Conservation (phyloP, 495 filamentous ascomycete genomes). For the Hypoxylon subgilvum region DNA sequence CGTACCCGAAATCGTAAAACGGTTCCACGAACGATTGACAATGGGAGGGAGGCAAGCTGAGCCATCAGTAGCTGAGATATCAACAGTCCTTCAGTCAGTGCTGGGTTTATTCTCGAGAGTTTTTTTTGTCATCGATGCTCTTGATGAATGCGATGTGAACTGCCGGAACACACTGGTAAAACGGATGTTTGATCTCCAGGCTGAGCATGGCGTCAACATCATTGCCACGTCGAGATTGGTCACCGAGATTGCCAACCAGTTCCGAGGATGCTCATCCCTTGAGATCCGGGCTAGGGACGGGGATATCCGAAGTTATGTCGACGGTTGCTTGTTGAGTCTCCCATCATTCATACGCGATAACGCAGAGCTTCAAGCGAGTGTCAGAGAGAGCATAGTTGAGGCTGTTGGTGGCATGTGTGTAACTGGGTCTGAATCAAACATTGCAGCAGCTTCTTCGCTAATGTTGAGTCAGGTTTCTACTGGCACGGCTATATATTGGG, state of each 20-base stretch:
- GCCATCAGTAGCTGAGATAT: conserved; percentile 27
- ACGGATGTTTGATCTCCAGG: conserved; percentile 40
- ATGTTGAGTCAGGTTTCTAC: conserved; percentile 54
- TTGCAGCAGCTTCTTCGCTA: conserved; percentile 5
- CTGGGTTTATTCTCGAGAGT: conserved; percentile 26
- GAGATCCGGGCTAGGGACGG: conserved; percentile 48
- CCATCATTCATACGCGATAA: conserved; percentile 24
- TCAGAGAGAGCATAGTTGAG: conserved; percentile 39
- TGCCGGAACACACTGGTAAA: conserved; percentile 26
- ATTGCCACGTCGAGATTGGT: conserved; percentile 51
- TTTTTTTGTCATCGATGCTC: conserved; percentile 55
- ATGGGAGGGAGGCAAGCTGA: background rate
- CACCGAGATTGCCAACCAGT: conserved; percentile 40
- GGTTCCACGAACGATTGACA: conserved; percentile 29
- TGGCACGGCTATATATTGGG: conserved; percentile 58
- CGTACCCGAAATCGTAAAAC: conserved; percentile 34
- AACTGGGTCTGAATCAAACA: background rate
- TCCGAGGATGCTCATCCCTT: conserved; percentile 14
- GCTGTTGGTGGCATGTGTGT: conserved; percentile 51
- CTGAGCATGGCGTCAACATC: conserved; percentile 28
- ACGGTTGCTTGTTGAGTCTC: conserved; percentile 31
- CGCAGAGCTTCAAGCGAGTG: conserved; percentile 38
- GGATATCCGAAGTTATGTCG: conserved; percentile 48
- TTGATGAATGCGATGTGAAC: conserved; percentile 52
- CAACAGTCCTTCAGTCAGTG: conserved; percentile 26